These are phyloP conservation scores for Exophiala sideris DNA, from an alignment of 2,329 filamentous ascomycete species.

Conservation along the genomic window DNA sequence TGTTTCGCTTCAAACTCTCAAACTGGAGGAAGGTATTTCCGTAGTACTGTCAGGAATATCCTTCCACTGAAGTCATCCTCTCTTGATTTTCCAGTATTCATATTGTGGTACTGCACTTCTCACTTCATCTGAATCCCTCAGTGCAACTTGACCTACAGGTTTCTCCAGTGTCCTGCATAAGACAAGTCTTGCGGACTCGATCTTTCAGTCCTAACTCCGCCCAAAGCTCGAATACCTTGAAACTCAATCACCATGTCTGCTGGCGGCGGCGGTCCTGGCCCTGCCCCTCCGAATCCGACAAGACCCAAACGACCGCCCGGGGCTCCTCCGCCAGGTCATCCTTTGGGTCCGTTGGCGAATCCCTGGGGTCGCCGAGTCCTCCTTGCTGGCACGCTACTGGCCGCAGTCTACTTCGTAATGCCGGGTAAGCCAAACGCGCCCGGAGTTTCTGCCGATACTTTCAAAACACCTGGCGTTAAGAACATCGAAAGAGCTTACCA, in stretches of 20 bases:
- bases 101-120: background rate
- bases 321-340: background rate
- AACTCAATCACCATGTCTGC: constrained; percentile 5
- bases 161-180: background rate
- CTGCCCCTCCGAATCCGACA: constrained; percentile 13
- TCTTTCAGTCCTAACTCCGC: background rate
- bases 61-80: background rate
- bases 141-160: background rate
- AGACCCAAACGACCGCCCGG: constrained; percentile 1
- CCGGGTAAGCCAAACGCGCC: constrained; percentile 10
- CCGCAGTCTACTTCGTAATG: constrained; percentile 10
- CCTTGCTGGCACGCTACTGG: constrained; percentile 9
- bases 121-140: background rate
- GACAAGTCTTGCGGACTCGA: background rate
- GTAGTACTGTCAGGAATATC: background rate
- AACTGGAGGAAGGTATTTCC: background rate
- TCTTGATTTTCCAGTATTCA: background rate
- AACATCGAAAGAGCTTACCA: constrained; percentile 27
- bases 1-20: background rate
- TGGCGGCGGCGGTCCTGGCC: background rate
- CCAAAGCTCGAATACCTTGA: no score
- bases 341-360: background rate
- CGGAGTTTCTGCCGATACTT: constrained; percentile 4
- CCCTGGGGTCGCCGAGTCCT: constrained; percentile 7
- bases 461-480: constrained; percentile 21